Conservation (phyloP, 2,329 filamentous ascomycete species). For the Pezicula radicicola region DNA sequence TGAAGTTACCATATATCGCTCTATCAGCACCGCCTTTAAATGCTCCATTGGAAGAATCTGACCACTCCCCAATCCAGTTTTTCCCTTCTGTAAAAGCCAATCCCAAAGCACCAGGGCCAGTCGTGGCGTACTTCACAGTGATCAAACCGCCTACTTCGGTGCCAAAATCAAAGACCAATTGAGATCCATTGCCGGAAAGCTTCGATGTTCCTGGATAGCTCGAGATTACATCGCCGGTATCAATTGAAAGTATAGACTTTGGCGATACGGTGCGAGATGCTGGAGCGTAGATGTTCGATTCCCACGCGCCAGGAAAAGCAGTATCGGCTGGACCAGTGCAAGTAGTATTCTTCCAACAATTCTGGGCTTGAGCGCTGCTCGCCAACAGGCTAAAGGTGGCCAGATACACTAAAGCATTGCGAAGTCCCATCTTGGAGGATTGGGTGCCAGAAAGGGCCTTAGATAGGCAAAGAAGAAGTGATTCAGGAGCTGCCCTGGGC, state of each 20-base stretch:
- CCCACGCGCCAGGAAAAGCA: constrained; percentile 53
- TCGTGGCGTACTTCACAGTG: constrained; percentile 43
- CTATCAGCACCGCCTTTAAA: constrained; percentile 39
- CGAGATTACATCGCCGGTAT: constrained; percentile 26
- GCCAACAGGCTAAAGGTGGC: neutral
- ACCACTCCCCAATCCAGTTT: constrained; percentile 43
- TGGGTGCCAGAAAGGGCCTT: neutral
- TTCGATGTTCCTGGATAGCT: neutral
- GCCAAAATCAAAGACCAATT: constrained; percentile 54
- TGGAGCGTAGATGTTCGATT: constrained; percentile 52
- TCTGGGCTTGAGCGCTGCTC: neutral
- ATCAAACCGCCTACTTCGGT: constrained; percentile 53
- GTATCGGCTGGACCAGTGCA: constrained; percentile 45
- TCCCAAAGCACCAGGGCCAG: constrained; percentile 36
- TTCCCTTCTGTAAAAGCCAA: constrained; percentile 46
- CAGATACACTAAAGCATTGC: neutral
- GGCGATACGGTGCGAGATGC: constrained; percentile 45
- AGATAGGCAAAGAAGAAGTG: neutral
- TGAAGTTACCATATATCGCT: constrained; percentile 40
- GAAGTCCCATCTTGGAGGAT: neutral
- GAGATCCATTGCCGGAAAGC: constrained; percentile 39
- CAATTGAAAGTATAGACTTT: constrained; percentile 37
- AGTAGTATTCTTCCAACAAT: constrained; percentile 50
- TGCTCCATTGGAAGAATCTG: constrained; percentile 42
- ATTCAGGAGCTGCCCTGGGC: no score